Evolutionary conservation across 1,284 basidiomycete genomes (phyloP), one percentile per base, ranked within the genome.

Genomic region (Leucocoprinus gongylophorus): DNA sequence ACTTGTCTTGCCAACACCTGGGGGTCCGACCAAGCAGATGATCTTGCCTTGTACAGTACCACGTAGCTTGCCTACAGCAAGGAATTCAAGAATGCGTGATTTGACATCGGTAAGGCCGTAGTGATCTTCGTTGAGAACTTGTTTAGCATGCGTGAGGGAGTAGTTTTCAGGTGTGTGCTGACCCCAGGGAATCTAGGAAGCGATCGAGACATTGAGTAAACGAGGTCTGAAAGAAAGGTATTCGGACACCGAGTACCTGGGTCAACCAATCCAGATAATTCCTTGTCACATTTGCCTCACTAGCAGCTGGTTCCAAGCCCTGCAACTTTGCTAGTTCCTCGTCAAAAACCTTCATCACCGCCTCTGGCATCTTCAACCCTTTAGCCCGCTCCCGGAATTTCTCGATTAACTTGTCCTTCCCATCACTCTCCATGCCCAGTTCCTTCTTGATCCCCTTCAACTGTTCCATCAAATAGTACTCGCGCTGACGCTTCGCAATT

Each of bases 391-490:
- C 91, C 69, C 85, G 89, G 74, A 98, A 97, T 73, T 95, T 94
- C 67, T 97, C 92, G 46, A 98, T 88, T 55, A 98, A 73, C 71
- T 95, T 97, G 72, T 98, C 95, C 75, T 98, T 98, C 37, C 95
- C 95, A 62, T 99, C 95, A 30, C 85, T 88, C 70, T 95, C 93
- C 82, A 98, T 91, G 4, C 95, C 95, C 6, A 99, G 79, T 71
- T 98, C 97, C 74, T 95, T 97, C 78, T 99, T 98, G 72, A 99
- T 99, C 1, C 92, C 94, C 71, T 97, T 97, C 56, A 99, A 81
- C 71, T 99, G 97, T 69, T 99, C 97, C 89, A 93, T 95, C 54
- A 99, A 76, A 69, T 97, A 98, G 66, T 97, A 98, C 73, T 99
- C 97, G 54, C 95, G 78, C 67, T 99, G 95, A 13, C 95, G 80